Base-by-base conservation (phyloP, 2,329 filamentous ascomycete species). In the Sclerotinia nivalis region DNA sequence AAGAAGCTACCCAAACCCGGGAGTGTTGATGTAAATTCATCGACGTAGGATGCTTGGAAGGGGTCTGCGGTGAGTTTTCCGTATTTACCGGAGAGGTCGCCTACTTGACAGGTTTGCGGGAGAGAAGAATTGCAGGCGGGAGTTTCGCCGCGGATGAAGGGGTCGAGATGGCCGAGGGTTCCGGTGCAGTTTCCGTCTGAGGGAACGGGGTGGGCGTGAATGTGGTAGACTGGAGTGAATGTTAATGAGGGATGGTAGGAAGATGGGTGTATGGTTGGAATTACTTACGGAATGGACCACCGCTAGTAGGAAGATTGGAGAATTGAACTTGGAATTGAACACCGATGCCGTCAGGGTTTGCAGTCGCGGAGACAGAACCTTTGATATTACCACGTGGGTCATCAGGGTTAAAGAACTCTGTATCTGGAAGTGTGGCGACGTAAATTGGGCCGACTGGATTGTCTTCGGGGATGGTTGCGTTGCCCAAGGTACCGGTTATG, bases 11-110 rank as follows among this genome's bases (percentile, higher is more conserved):
- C 82, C 54, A 82, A 79, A 49, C 83, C 84, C 20, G 82, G 77
- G 56, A 81, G 75, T 45, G 88, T 84, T 5, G 88, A 87, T n/a
- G 84, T 80, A 76, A 84, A 91, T 31, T 80, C 78, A 76, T 92
- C 89, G 70, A 79, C 76, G 80, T 87, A 91, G 62, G 80, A 81
- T 69, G 78, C 80, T 40, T 78, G 77, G 76, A 84, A 89, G 18
- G 84, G 81, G 72, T 84, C 83, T 40, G 80, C 78, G 37, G 79
- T 82, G 75, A 91, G 85, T 71, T 84, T 83, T 72, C 91, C 91
- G 76, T 90, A 83, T 82, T 95, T 95, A 77, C 92, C 92, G 75
- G 87, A 86, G 69, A 93, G 83, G 78, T 95, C 92, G 73, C 92
- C 92, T 15, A 92, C 87, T 80, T 95, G 88, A 82, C 92, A 96